phyloP scores from a whole-genome alignment of 768 basidiomycete species.

The Lentinus brumalis region DNA sequence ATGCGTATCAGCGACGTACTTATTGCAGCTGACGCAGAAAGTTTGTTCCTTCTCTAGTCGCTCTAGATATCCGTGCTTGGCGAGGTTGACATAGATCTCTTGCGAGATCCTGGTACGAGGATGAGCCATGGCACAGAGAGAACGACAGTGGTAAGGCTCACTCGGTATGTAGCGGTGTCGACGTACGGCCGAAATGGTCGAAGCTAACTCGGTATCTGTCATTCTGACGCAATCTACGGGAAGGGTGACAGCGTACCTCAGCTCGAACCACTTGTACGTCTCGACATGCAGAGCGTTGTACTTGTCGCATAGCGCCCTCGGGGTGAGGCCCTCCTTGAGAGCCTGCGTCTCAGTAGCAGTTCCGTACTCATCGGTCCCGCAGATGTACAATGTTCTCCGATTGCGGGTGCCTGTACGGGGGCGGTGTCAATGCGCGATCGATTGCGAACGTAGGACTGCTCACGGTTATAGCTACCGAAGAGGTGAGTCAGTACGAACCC shows the following conservation, averaged over 20 bases:
- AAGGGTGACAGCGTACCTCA: constrained; percentile 55
- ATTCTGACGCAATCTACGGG: not conserved
- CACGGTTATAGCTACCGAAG: constrained; percentile 20
- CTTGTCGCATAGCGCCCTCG: constrained; percentile 84
- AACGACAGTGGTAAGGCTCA: constrained; percentile 36
- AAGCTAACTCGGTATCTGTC: constrained; percentile 52
- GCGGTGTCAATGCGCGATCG: not conserved
- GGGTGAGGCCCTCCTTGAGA: constrained; percentile 80
- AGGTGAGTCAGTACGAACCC: not conserved
- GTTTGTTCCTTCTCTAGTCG: constrained; percentile 90
- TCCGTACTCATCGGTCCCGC: constrained; percentile 99
- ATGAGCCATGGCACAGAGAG: not conserved
- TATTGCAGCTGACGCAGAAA: constrained; percentile 89
- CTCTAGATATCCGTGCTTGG: constrained; percentile 73
- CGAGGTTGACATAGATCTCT: constrained; percentile 83
- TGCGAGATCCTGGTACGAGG: constrained; percentile 75
- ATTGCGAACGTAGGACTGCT: not conserved
- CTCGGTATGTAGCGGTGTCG: constrained; percentile 88
- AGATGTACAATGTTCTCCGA: constrained; percentile 88
- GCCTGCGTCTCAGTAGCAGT: constrained; percentile 99
- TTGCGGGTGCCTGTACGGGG: constrained; percentile 63
- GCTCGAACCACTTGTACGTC: constrained; percentile 98
- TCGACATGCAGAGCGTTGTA: constrained; percentile 87
- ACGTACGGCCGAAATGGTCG: constrained; percentile 95
- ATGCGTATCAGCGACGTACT: constrained; percentile 45